Evolutionary conservation across 129 eudicot genomes (phyloP).

Genomic region (Saussurea involucrata): DNA sequence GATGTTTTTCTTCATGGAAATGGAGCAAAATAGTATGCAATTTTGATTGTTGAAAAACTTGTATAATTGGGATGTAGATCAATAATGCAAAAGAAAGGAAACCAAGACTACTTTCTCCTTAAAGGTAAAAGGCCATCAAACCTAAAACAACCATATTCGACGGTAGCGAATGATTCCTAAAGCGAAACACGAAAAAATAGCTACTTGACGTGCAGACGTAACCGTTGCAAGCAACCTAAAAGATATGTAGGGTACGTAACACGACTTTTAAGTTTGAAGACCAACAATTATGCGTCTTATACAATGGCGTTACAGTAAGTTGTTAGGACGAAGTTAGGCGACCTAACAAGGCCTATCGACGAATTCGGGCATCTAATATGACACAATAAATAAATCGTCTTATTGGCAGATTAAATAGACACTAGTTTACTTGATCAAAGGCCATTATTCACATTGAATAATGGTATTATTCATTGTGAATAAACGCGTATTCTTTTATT

Average conservation of each 20-base stretch:
- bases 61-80: conserved; percentile 19
- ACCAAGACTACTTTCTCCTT: conserved; percentile 23
- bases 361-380: not conserved
- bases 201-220: not conserved
- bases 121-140: conserved; percentile 24
- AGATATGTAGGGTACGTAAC: not conserved
- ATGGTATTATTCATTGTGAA: not conserved
- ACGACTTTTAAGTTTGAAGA: not conserved
- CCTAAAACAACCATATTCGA: conserved; percentile 13
- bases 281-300: not conserved
- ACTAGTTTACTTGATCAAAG: not conserved
- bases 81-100: conserved; percentile 20
- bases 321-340: not conserved
- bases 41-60: conserved; percentile 14
- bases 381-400: not conserved
- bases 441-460: not conserved
- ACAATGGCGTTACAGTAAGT: not conserved
- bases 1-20: not conserved
- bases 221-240: conserved; percentile 1
- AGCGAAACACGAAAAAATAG: conserved; percentile 7
- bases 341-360: not conserved
- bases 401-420: not conserved
- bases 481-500: not conserved
- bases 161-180: conserved; percentile 37
- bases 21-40: conserved; percentile 2